Conservation (phyloP, 495 filamentous ascomycete species). For the Talaromyces ruber region DNA sequence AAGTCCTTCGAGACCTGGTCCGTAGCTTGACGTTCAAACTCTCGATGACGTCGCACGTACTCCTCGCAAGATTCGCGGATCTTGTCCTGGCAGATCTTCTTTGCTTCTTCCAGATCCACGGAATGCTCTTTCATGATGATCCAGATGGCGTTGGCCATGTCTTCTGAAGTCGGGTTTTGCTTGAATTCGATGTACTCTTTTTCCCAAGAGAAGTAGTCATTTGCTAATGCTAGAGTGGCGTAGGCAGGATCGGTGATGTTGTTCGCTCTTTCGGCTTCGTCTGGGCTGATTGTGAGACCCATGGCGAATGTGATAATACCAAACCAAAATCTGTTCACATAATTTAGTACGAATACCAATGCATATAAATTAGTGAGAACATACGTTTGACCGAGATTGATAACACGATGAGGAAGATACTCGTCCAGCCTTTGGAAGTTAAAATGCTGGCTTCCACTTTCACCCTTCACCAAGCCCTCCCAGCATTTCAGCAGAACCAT, state of each 20-base stretch:
- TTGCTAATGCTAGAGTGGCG: not conserved
- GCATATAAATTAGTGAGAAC: not conserved
- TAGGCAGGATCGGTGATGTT: not conserved
- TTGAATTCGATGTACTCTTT: not conserved
- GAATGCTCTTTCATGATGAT: not conserved
- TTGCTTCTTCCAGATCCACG: not conserved
- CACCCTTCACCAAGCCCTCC: not conserved
- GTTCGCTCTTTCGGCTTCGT: not conserved
- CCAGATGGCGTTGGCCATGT: not conserved
- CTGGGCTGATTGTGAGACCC: not conserved
- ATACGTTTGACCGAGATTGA: not conserved
- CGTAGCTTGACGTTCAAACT: not conserved
- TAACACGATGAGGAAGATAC: not conserved
- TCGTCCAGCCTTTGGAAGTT: not conserved
- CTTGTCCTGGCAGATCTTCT: not conserved
- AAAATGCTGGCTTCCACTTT: not conserved
- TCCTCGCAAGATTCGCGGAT: not conserved
- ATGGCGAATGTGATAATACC: not conserved
- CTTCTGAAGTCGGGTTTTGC: not conserved
- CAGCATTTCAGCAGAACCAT: not conserved
- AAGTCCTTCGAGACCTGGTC: not conserved
- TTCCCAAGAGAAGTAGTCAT: conserved; percentile 1
- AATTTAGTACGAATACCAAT: not conserved
- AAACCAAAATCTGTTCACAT: not conserved
- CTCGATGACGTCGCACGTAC: not conserved